Evolutionary conservation across 208 protist species (phyloP).

Genomic region (Acanthamoeba castellanii): DNA sequence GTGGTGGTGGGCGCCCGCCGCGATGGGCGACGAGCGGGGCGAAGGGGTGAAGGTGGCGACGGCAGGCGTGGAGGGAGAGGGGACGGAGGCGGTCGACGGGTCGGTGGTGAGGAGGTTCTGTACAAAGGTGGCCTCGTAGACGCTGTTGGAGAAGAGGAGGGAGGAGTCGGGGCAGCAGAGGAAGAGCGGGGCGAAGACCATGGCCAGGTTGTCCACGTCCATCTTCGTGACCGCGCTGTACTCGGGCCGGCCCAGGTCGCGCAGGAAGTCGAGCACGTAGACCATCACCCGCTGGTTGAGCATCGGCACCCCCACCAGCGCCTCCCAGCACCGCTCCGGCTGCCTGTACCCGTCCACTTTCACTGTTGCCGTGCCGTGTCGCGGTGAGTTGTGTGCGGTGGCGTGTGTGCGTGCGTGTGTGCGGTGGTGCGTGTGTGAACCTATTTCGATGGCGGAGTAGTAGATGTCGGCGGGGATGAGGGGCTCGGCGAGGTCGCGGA

Average conservation of each 20-base stretch:
- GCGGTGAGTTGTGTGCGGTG: too few species aligned
- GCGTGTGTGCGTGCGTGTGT: background rate
- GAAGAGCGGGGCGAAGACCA: constrained; percentile 71
- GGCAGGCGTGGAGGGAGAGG: background rate
- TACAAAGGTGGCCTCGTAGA: constrained; percentile 54
- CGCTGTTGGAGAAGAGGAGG: constrained; percentile 51
- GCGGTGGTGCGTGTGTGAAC: background rate
- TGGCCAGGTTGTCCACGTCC: constrained; percentile 65
- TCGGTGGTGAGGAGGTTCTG: constrained; percentile 66
- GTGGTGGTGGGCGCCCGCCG: background rate
- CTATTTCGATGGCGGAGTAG: constrained; percentile 28
- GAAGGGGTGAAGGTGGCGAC: background rate
- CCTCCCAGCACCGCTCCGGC: constrained; percentile 30
- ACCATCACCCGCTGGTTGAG: constrained; percentile 31
- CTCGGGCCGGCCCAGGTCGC: background rate
- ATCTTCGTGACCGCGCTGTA: constrained; percentile 56
- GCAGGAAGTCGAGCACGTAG: constrained; percentile 54
- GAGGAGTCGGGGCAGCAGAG: constrained; percentile 71
- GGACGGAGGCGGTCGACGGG: background rate
- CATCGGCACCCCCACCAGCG: background rate
- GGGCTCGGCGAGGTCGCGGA: constrained; percentile 57
- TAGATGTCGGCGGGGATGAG: constrained; percentile 60
- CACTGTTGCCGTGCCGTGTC: background rate
- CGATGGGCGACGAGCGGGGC: background rate
- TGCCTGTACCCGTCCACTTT: constrained; percentile 10